Base-by-base conservation (phyloP, 768 basidiomycete species). In the Suillus placidus region DNA sequence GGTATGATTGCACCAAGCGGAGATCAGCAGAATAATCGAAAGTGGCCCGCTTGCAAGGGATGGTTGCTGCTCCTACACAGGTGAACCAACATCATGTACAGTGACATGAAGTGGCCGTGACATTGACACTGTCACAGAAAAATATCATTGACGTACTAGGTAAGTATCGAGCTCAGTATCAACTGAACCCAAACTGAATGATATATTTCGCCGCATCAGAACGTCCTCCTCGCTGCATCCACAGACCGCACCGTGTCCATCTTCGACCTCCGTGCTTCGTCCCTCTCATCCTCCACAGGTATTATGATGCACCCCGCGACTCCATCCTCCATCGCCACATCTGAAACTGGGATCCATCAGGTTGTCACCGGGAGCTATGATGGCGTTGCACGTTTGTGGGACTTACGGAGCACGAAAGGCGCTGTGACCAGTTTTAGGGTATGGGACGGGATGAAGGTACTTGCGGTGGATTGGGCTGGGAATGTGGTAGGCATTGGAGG, bases 321-420 rank as follows among this genome's bases (percentile, higher is more conserved):
- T 18, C 90, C 92, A 0, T 88, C 90, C 0, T 88, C 86, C 63
- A 76, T 93, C n/a, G 64, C 73, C 6, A 57, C 62, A 10, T 70
- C 45, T 38, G 57, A 40, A 6, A 60, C 16, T 12, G 68, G 73
- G 23, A 73, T 70, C 14, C 80, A 88, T 38, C 90, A 91, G 71
- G 79, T 92, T 12, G 78, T 89, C 23, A 91, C 85, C 0, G 93
- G 91, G 6, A 84, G 88, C 0, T 93, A 94, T 72, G 93, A 95
- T 64, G 92, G 93, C 14, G 78, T 88, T 2, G 90, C 88, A 0
- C 81, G 92, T 6, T 72, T 94, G 4, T 95, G 92, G 92, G 93
- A 95, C 72, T 72, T 92, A 32, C 82, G 92, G 5, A 93, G 89
- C 69, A 81, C 83, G 18, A 87, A 88, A 69, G 80, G 82, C 16